Conservation (phyloP, 306 rosid genomes). For the Cucumis hystrix region DNA sequence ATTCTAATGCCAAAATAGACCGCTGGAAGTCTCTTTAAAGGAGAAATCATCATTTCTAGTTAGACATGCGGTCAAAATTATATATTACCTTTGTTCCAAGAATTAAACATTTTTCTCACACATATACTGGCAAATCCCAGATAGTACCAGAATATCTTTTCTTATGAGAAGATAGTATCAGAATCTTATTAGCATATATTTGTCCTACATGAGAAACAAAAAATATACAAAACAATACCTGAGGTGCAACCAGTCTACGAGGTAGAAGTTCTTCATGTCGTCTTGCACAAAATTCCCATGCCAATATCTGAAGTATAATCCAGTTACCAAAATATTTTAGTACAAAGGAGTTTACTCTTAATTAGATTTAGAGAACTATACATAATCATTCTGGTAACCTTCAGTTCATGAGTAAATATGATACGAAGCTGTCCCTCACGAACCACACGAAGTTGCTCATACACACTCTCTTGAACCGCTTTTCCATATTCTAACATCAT, state of each 20-base stretch:
- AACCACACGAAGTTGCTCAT: constrained; percentile 24
- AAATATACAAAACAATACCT: constrained; percentile 12
- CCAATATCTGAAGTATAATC: constrained; percentile 14
- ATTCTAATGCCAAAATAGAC: not conserved
- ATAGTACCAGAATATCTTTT: not conserved
- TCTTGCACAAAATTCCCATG: constrained; percentile 34
- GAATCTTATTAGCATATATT: not conserved
- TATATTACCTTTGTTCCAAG: not conserved
- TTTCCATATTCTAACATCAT: constrained; percentile 27
- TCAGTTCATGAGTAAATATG: constrained; percentile 17
- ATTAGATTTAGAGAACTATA: not conserved
- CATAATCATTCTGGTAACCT: constrained; percentile 18
- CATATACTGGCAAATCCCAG: not conserved
- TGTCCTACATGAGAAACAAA: not conserved
- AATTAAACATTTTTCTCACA: not conserved
- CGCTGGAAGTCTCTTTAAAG: not conserved
- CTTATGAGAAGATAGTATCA: not conserved
- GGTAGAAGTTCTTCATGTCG: constrained; percentile 30
- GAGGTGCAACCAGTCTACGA: constrained; percentile 17
- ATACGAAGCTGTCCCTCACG: constrained; percentile 27
- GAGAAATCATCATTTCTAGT: not conserved
- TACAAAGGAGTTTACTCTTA: not conserved
- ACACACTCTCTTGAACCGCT: constrained; percentile 34
- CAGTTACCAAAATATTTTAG: not conserved
- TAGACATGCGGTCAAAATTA: not conserved